Evolutionary conservation across 1,139 yeast species (phyloP).

Genomic region (Cylindricascospora bacillispora): DNA sequence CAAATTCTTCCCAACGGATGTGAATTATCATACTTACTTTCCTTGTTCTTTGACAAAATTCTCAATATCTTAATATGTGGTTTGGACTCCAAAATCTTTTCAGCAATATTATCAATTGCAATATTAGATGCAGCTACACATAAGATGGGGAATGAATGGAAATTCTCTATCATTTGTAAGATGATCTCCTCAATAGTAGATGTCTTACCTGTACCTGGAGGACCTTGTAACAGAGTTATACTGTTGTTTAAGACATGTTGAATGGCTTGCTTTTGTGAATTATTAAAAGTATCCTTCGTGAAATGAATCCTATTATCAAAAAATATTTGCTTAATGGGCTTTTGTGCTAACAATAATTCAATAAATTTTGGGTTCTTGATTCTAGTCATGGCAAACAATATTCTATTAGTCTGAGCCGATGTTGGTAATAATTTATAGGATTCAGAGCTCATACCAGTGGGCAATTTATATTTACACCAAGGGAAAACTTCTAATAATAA

Average conservation of each 20-base stretch:
- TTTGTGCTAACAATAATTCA: conserved; percentile 47
- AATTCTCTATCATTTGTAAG: conserved; percentile 42
- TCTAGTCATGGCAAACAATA: conserved; percentile 50
- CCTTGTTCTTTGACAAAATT: conserved; percentile 50
- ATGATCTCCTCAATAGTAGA: conserved; percentile 56
- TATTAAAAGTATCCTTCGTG: conserved; percentile 39
- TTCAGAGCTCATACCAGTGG: conserved; percentile 21
- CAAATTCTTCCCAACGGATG: conserved; percentile 50
- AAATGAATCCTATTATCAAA: conserved; percentile 43
- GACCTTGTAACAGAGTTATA: conserved; percentile 54
- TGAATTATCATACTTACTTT: conserved; percentile 40
- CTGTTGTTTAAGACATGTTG: conserved; percentile 58
- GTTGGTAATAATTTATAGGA: conserved; percentile 45
- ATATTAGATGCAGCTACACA: conserved; percentile 69
- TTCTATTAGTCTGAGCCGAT: conserved; percentile 49
- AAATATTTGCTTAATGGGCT: conserved; percentile 44
- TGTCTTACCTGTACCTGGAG: conserved; percentile 62
- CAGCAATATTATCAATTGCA: conserved; percentile 69
- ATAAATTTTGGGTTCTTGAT: conserved; percentile 45
- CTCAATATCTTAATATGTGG: conserved; percentile 38
- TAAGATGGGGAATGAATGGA: conserved; percentile 48
- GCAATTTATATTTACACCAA: conserved; percentile 46
- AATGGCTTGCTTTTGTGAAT: conserved; percentile 53
- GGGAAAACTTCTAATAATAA: conserved; percentile 39
- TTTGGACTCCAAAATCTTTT: conserved; percentile 41